Evolutionary conservation across 306 rosid genomes (phyloP).

Genomic region (Delonix regia): DNA sequence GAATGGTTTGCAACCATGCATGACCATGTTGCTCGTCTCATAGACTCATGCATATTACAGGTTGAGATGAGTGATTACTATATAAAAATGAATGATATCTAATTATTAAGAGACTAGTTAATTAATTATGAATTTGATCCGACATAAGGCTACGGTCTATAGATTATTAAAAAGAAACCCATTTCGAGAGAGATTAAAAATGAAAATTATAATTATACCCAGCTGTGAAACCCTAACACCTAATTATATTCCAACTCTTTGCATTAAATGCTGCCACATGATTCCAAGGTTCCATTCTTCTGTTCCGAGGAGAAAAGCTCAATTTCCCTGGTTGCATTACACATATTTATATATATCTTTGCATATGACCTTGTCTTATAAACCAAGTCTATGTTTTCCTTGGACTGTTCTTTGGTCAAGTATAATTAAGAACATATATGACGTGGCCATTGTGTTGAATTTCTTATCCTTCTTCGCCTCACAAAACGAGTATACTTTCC

Average conservation of each 20-base stretch:
- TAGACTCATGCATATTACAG: not conserved
- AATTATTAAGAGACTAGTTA: constrained; percentile 37
- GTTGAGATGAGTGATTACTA: constrained; percentile 7
- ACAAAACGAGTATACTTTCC: constrained; percentile 32
- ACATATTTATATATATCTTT: constrained; percentile 31
- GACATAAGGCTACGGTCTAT: constrained; percentile 57
- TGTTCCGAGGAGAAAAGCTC: constrained; percentile 58
- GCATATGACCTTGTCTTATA: constrained; percentile 37
- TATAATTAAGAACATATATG: not conserved
- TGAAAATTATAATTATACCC: constrained; percentile 44
- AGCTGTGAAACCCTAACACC: constrained; percentile 59
- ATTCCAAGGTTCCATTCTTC: constrained; percentile 61
- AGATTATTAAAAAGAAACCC: constrained; percentile 45
- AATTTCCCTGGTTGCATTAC: constrained; percentile 43
- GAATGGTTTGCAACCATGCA: constrained; percentile 9
- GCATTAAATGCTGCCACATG: constrained; percentile 79
- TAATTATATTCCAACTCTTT: constrained; percentile 39
- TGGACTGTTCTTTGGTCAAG: not conserved
- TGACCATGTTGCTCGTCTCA: constrained; percentile 25
- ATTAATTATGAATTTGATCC: constrained; percentile 52
- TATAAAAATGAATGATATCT: not conserved
- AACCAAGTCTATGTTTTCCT: constrained; percentile 41
- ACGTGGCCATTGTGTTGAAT: constrained; percentile 39
- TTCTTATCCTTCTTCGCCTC: constrained; percentile 37
- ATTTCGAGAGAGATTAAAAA: constrained; percentile 44